Base-by-base conservation (phyloP, 2,329 filamentous ascomycete species). In the Neonectria ditissima region DNA sequence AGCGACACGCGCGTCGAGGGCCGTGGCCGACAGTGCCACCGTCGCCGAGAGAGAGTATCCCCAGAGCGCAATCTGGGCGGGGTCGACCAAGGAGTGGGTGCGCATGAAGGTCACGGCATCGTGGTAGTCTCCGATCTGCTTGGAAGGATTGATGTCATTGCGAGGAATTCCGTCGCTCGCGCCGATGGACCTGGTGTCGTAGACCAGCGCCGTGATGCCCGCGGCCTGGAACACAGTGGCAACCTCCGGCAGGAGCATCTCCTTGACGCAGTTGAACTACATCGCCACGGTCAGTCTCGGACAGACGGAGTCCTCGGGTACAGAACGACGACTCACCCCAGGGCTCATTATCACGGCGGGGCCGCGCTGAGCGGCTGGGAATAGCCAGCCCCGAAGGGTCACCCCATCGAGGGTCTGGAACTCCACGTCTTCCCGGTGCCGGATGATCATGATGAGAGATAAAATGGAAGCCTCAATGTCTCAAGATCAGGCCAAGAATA, bases 101-200 rank as follows among this genome's bases (percentile, higher is more conserved):
- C 82, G 82, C 59, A 86, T 78, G 24, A 76, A 80, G 4, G 65
- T 63, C 62, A 87, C 80, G 70, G 76, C 76, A 44, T 78, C 76
- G 39, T 66, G 69, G 37, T 70, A 72, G 64, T 81, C 79, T 26
- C 71, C 68, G 6, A 75, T 68, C 43, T 78, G 68, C 45, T 74
- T 68, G 20, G 59, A 22, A 0, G 80, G 80, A 50, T 80, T 67
- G 45, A 79, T 75, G 6, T 81, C 72, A 50, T 79, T 78, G 13
- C 80, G 75, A 1, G 80, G 80, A 7, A 65, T 6, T 6, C 80
- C 80, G 22, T 79, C 80, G 41, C 79, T 81, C 6, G 55, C 34
- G 0, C 80, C 80, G 9, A 78, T 64, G 24, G 63, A 70, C 5
- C 80, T 75, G 0, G 76, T 73, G 51, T 82, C 80, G 63, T 78